Evolutionary conservation across 768 basidiomycete genomes (phyloP), one percentile per base, ranked within the genome.

Genomic region (Auricularia sp.): DNA sequence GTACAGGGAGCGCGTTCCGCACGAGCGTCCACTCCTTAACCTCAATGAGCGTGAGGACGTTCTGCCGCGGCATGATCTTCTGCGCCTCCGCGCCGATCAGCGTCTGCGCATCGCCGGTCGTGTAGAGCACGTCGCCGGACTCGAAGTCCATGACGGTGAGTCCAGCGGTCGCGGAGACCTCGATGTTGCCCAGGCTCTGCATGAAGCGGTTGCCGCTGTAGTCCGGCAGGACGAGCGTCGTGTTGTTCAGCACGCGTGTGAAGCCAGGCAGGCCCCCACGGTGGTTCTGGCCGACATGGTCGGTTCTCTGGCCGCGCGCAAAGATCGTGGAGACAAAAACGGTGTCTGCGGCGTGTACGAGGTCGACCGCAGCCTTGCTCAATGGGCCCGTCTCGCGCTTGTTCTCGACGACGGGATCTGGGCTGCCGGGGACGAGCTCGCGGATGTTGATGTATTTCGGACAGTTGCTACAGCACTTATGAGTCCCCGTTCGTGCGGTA

Each of bases 361-460:
- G 78, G 14, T 72, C 62, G 16, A 87, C 75, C 21, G 81, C 74
- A 3, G 80, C 80, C 5, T 8, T 8, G 6, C 11, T 18, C 14
- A 51, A 3, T 18, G 47, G 47, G 21, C 47, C 21, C 6, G 47
- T 21, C 6, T 21, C 18, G 21, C 8, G 47, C 18, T 18, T 16
- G 18, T 18, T 21, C 21, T 51, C 47, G 6, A 51, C 47, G 23
- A 86, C 71, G 2, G 64, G 69, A 0, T 84, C 79, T n/a, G 71
- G 65, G 2, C 78, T 76, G 21, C 76, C 64, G 1, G 84, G 75
- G n/a, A 74, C 69, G 8, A 87, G 73, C 12, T 84, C 77, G 12
- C 84, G 81, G 44, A 81, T 70, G 61, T 79, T 85, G 69, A 87
- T 87, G 65, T 88, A 88, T 68, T 87, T 88, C 11, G 86, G 87